Evolutionary conservation across 495 filamentous ascomycete genomes (phyloP), one percentile per base, ranked within the genome.

Genomic region (Lasiosphaeria miniovina): DNA sequence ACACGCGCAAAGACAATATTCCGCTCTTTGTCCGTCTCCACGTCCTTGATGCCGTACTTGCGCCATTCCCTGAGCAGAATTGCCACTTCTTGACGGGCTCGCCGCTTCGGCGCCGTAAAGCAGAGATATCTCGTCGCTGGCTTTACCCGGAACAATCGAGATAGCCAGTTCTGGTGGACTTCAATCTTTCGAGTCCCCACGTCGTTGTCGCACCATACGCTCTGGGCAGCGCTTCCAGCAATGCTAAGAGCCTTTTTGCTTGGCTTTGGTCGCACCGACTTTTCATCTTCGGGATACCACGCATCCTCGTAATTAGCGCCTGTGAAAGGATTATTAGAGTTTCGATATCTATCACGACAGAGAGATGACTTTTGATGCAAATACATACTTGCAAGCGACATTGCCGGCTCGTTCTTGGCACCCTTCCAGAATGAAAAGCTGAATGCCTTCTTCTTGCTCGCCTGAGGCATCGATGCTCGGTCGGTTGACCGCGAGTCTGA

Each of bases 131-230:
- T 82, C 34, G 76, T 84, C 0, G 88, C 87, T 0, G 94, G 93
- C 67, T 94, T 96, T 71, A 97, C 87, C 51, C 91, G 85, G 74
- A 98, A 88, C 24, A 98, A 84, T 14, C 89, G 88, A 38, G 88
- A 85, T 52, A 98, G 80, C 91, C 92, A 96, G 59, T 88, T 94
- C 60, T 87, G 84, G 49, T 85, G 82, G 4, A 84, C 77, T 15
- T 82, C 84, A 53, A 84, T 81, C 59, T 79, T 73, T 54, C 81
- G 80, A 31, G 32, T 50, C 6, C 60, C 63, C 6, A 11, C 36
- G 49, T 64, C 67, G 36, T 61, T 64, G 17, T 63, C 67, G 10
- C 54, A 65, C 68, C 65, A 68, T 24, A 61, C 50, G 33, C 54
- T 57, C n/a, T 40, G 56, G 14, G 15, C 51, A 9, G 54, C 45